Evolutionary conservation across 768 basidiomycete genomes (phyloP), one percentile per base, ranked within the genome.

Genomic region (Cystoderma amianthinum): DNA sequence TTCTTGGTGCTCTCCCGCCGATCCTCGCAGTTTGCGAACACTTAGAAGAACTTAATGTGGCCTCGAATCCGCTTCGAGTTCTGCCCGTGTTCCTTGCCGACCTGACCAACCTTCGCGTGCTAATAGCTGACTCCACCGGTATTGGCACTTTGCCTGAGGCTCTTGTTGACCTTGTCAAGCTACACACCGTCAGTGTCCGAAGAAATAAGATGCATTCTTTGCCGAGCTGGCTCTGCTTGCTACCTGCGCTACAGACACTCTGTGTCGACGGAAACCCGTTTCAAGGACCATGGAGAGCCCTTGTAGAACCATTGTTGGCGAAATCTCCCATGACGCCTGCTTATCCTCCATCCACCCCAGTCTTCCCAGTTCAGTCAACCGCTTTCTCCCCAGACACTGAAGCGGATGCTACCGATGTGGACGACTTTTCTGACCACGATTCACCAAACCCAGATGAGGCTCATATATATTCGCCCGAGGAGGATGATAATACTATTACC

Each of bases 191-290:
- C 50, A 93, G 92, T 55, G 63, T 95, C 41, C 81, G 94, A 35
- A 69, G 85, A 54, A 99, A 99, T 64, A 85, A 85, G 57, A 70
- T 99, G 54, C 73, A 86, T 49, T 76, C 85, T 5, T 74, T 98
- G 13, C 94, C 96, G n/a, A 80, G 85, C 47, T 99, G 96, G 95
- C 72, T 99, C 35, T 91, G 90, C 58, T 76, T 90, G 20, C 71
- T 99, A n/a, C 76, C 81, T 15, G 72, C 74, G 21, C 68, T 99
- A 36, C 90, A 95, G 59, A 85, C 82, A 1, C 66, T 99, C 2
- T 85, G 84, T 49, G 79, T 99, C n/a, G 95, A 98, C 48, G 85
- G 82, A 13, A 99, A 99, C 58, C 92, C 94, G 5, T 97, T 99
- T 63, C 87, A 89, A 51, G 88, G 87, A 5, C 88, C 90, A 1